phyloP scores from a whole-genome alignment of 768 basidiomycete genomes.

The Kwoniella europaea region DNA sequence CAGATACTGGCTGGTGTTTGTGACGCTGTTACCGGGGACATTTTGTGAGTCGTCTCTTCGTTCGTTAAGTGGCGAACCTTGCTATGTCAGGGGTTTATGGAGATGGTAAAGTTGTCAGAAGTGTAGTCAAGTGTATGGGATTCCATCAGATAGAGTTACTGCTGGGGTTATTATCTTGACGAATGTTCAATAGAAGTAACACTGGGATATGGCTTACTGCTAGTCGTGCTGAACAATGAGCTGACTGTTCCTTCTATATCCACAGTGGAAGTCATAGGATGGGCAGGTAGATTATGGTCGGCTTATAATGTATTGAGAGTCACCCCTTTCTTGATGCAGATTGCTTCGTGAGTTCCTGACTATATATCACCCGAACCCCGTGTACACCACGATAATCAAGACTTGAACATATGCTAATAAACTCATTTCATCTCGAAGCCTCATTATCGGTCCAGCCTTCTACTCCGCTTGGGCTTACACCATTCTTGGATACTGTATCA shows the following conservation, averaged over 20 bases:
- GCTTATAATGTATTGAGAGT: conserved; percentile 29
- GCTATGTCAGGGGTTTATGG: no score
- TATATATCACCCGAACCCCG: not conserved
- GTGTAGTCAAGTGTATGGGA: no score
- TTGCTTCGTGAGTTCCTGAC: conserved; percentile 34
- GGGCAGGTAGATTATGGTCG: conserved; percentile 53
- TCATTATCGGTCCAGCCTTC: conserved; percentile 57
- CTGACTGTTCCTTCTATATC: no score
- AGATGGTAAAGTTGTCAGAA: no score
- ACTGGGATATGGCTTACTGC: no score
- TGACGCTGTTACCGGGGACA: conserved; percentile 40
- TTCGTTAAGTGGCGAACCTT: no score
- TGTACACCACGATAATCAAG: no score
- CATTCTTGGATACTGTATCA: conserved; percentile 54
- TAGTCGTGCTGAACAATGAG: no score
- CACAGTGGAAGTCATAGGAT: conserved; percentile 49
- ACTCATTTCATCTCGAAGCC: conserved; percentile 20
- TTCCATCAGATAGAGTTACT: no score
- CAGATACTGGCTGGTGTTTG: conserved; percentile 46
- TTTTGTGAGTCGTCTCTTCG: conserved; percentile 20
- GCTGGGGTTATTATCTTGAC: no score
- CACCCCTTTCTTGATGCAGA: conserved; percentile 49
- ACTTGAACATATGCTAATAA: not conserved
- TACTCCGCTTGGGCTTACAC: conserved; percentile 56
- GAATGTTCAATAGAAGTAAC: no score